A percentile compares a stretch with the other conserved stretches of the same genome.
phyloP scores from a whole-genome alignment of 352 stramenopile species.

The Phytopythium kandeliae region DNA sequence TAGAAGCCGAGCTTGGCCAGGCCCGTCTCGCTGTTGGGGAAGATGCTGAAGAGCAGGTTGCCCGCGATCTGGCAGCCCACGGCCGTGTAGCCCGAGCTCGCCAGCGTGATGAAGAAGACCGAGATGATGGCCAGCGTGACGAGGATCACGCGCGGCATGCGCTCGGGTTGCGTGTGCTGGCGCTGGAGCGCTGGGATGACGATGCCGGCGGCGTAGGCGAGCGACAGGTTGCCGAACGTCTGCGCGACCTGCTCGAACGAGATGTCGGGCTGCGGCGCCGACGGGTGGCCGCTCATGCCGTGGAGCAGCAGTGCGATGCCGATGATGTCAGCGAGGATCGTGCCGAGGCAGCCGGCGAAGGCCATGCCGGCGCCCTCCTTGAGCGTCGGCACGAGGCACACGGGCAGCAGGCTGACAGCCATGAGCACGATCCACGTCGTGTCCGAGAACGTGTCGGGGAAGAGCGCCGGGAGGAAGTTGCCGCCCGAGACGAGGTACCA shows the following conservation, averaged over 20 bases:
- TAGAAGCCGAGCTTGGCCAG: conserved; percentile 20
- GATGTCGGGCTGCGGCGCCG: conserved; percentile 13
- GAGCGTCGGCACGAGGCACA: conserved; percentile 32
- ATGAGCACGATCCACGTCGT: conserved; percentile 40
- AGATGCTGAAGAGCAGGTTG: conserved; percentile 52
- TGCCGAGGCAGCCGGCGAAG: conserved; percentile 31
- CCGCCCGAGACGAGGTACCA: conserved; percentile 38
- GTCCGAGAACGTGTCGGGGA: conserved; percentile 22
- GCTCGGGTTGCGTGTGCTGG: conserved; percentile 22
- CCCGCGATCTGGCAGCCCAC: conserved; percentile 41
- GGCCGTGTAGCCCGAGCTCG: conserved; percentile 13
- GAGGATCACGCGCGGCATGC: conserved; percentile 29
- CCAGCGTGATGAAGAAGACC: conserved; percentile 24
- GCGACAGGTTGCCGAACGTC: conserved; percentile 29
- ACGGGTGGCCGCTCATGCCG: conserved; percentile 22
- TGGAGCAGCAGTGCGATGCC: conserved; percentile 16
- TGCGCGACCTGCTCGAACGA: conserved; percentile 22
- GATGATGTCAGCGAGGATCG: conserved; percentile 30
- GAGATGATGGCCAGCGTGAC: conserved; percentile 24
- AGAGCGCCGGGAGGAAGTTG: conserved; percentile 21
- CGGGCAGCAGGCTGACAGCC: conserved; percentile 23
- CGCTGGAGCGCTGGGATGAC: conserved; percentile 30
- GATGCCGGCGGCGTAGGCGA: conserved; percentile 30
- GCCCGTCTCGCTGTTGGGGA: conserved; percentile 12
- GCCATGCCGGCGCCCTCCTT: conserved; percentile 29